Evolutionary conservation across 148 eudicot species (phyloP), one percentile per base, ranked within the genome.

Genomic region (Suaeda aralocaspica): DNA sequence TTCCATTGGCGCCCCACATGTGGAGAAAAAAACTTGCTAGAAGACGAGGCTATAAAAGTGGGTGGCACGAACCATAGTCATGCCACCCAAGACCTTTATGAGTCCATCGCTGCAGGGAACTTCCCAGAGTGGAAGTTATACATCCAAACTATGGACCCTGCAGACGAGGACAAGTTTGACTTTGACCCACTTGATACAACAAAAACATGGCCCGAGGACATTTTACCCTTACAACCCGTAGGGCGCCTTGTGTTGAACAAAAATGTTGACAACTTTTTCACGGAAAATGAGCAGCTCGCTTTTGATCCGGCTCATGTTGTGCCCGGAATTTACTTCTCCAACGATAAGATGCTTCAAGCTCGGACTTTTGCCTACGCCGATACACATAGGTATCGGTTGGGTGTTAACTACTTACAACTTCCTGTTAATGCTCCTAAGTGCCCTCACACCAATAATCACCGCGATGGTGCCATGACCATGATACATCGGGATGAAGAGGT

Each of bases 1-100:
- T 92, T 92, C 77, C 96, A 90, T 69, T 90, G 98, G 98, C 88
- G 86, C 60, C 98, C 98, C n/a, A 92, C 92, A 16, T 92, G 96
- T 56, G 98, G 96, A 24, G 96, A 90, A 46, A 92, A 90, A 79
- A 81, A 80, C 57, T 76, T 92, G 71, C 69, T 90, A 30, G 96
- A 88, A 45, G 98, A 92, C 0, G 96, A 92, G 66, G 96, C 94
- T 21, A 82, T 89, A 28, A 85, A 71, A 72, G 85, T 92, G 33
- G 98, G 90, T 26, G 98, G 92, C 59, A 60, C 84, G 5, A 92
- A 92, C 77, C 98, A 92, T 80, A 90, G 96, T 72, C 98, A 92
- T 66, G 98, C 98, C 45, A 92, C 96, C 14, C 83, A 92, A 70
- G 96, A 90, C 46, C 89, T 92, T 19, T 86, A 87, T 53, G 98